Evolutionary conservation across 2,329 filamentous ascomycete species (phyloP), one percentile per base, ranked within the genome.

Genomic region (Penicillium sp.): DNA sequence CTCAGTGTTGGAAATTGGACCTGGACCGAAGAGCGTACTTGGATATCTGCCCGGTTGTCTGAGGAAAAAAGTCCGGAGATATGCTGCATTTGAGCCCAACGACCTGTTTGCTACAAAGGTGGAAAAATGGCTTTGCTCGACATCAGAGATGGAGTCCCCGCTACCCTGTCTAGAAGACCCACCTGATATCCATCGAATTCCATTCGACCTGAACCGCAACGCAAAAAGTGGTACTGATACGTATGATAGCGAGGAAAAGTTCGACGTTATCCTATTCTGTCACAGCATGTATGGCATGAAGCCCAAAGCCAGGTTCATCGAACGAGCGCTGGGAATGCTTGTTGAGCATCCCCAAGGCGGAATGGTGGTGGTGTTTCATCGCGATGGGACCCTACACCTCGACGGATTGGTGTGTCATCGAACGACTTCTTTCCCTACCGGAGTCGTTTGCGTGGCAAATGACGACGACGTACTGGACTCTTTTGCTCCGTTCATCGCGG

Each of bases 251-350:
- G 63, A 72, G 33, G 68, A 77, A 23, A 78, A 73, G 58, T 87
- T 79, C 64, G 79, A 88, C 61, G 13, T 86, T 41, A 68, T 88
- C 19, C 65, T 88, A 5, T 85, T 88, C 70, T 87, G 84, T 62
- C 84, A 87, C 67, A 86, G 85, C 72, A 80, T 87, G 79, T 86
- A 87, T 61, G 83, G 82, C 58, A 82, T 87, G 80, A 75, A 75
- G 0, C 75, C 77, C 2, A 82, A 83, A 61, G 64, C 60, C n/a
- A 66, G 15, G 1, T 78, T 76, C 58, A 78, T 88, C 60, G 67
- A 79, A 66, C 63, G 59, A 19, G 78, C 81, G 2, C 66, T 87
- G 8, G 62, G 68, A 19, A 75, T 84, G 77, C 81, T 87, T 33
- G 68, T 61, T 59, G 47, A 63, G 5, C 42, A 13, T 19, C 61